Conservation (phyloP, 148 eudicot species). For the Heliamphora exappendiculata region DNA sequence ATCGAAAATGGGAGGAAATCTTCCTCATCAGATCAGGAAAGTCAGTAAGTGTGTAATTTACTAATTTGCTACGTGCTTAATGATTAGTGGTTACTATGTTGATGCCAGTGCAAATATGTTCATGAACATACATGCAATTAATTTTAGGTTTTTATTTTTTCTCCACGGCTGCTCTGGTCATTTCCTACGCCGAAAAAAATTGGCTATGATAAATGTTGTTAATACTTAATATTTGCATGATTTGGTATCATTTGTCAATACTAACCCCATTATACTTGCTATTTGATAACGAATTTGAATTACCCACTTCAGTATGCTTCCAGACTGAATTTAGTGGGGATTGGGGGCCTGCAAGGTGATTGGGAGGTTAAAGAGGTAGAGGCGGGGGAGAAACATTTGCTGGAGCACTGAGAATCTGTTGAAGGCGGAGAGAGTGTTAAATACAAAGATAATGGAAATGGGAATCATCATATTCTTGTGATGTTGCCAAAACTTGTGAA, state of each 20-base stretch:
- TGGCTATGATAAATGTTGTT: neutral
- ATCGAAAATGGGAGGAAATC: conserved; percentile 68
- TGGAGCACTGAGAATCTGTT: neutral
- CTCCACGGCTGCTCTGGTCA: neutral
- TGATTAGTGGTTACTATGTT: neutral
- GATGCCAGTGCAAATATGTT: neutral
- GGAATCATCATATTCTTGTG: neutral
- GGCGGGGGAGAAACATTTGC: neutral
- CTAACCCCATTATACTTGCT: neutral
- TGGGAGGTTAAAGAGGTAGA: neutral
- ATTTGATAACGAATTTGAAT: neutral
- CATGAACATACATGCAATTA: neutral
- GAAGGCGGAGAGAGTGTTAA: neutral
- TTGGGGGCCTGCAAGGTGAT: neutral
- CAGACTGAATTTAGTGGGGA: neutral
- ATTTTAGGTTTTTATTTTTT: neutral
- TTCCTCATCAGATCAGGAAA: conserved; percentile 94
- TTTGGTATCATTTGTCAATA: neutral
- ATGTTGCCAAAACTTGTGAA: conserved; percentile 4
- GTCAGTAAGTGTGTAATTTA: conserved; percentile 78
- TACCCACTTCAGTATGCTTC: neutral
- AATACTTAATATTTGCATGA: neutral
- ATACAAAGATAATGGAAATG: neutral
- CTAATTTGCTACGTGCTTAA: conserved; percentile 7
- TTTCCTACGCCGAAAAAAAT: neutral